Conservation (phyloP, 2,329 filamentous ascomycete species). For the Emmonsiellopsis sp. region DNA sequence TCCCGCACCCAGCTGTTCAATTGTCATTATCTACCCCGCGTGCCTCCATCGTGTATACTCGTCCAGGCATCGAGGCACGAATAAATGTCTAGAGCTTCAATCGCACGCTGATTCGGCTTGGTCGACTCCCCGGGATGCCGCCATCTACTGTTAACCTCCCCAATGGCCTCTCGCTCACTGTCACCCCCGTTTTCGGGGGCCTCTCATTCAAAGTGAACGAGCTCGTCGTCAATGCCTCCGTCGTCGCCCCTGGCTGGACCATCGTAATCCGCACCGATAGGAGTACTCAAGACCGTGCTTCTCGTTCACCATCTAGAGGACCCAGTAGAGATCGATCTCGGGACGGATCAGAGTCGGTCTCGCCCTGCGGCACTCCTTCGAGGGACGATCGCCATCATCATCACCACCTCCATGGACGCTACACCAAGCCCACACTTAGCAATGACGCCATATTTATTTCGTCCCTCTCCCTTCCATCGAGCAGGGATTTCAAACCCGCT, state of each 20-base stretch:
- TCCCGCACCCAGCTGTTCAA: no score
- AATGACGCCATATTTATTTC: slow-evolving; percentile 85
- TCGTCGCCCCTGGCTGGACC: slow-evolving; percentile 80
- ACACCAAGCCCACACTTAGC: slow-evolving; percentile 62
- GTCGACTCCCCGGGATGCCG: not conserved
- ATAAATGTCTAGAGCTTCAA: no score
- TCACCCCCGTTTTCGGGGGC: slow-evolving; percentile 83
- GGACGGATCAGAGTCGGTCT: not conserved
- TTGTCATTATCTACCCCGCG: no score
- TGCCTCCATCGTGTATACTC: no score
- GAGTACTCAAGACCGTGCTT: not conserved
- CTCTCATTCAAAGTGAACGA: slow-evolving; percentile 81
- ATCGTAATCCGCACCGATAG: slow-evolving; percentile 61
- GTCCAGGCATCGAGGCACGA: no score
- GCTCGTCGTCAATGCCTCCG: slow-evolving; percentile 54
- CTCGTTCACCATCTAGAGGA: slow-evolving; percentile 2
- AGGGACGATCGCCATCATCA: not conserved
- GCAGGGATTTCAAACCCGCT: slow-evolving; percentile 67
- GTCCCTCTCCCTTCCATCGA: slow-evolving; percentile 76
- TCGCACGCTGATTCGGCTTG: no score
- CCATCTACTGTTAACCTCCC: slow-evolving; percentile 51
- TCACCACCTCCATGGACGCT: slow-evolving; percentile 43
- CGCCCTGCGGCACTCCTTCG: not conserved
- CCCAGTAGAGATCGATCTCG: not conserved
- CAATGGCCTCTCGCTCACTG: slow-evolving; percentile 75